Base-by-base conservation (phyloP, 257 asterid species). In the Vinca minor region DNA sequence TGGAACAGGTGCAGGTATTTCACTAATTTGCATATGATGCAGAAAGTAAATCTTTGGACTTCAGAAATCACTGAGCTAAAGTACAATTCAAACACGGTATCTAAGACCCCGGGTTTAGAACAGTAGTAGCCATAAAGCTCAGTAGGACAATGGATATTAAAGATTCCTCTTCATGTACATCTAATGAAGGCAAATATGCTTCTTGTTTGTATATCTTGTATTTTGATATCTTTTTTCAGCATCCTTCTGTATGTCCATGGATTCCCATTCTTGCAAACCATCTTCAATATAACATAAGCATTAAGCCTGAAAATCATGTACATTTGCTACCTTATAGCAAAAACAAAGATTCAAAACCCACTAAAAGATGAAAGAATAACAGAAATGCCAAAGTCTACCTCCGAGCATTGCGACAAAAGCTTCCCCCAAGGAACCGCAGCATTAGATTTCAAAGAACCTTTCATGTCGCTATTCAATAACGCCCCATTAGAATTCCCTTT, bases 371-470 rank as follows among this genome's bases (percentile, higher is more conserved):
- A 0, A 15, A 54, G 11, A 29, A 29, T 5, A 21, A 55, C 13
- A 4, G 64, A 18, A 41, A 7, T 18, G 8, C 14, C 20, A 31
- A 15, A 66, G 54, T 75, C 49, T 63, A 91, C 98, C 88, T 81
- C 80, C 10, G 95, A 63, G 63, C 70, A 84, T 82, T 82, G 89
- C 2, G 98, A 88, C 44, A 86, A 77, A 63, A 92, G 91, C 74
- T 78, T 81, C 31, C 96, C 96, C 96, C 95, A 92, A 74, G 95
- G 83, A 79, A 47, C 77, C 60, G 79, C 89, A n/a, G 47, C 65
- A 69, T 68, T 71, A 21, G 86, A 68, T 71, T 79, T 85, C 76
- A 75, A 76, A 65, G 70, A 83, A 73, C 83, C 79, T 64, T 85
- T 85, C 77, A 77, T 77, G 52, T 74, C 91, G 23, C 79, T 77